Evolutionary conservation across 148 eudicot species (phyloP), one percentile per base, ranked within the genome.

Genomic region (Amaranthus cruentus): DNA sequence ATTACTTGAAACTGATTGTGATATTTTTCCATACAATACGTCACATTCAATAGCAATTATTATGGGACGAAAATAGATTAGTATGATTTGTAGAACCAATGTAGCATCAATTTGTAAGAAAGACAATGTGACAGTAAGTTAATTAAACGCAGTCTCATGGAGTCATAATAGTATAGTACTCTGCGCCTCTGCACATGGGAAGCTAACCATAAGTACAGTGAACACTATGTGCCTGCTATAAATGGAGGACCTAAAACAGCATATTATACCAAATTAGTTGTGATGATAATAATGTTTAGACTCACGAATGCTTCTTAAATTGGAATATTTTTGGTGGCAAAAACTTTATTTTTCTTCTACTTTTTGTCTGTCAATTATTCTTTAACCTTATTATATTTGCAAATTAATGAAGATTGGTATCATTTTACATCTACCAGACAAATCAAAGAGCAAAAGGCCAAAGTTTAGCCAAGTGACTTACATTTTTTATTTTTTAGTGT

Each of bases 341-440:
- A 15, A 4, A 44, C 46, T 6, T 60, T 54, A 2, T 55, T 55
- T 63, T 62, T 65, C 55, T 44, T 6, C 55, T 49, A 28, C 38
- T 74, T 74, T 74, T 46, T 42, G 47, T 74, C 71, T 74, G 64
- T 74, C 71, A 55, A 28, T 74, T 55, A 10, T 48, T n/a, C 58
- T 42, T 6, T 55, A 55, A 43, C 12, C 44, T 74, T 43, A n/a
- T 18, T 53, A 28, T 14, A 47, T 18, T 14, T 59, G 61, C 49
- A 43, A 9, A 50, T 76, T 60, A 76, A 46, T 62, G 62, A 60
- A 76, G 78, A 6, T 51, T 52, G 58, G 49, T 55, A 75, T 75
- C 7, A 76, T 61, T 60, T 18, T 63, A 44, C 44, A 13, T 55
- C 71, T 48, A 74, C 77, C 18, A 4, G 61, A 50, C 61, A 69